A percentile compares a stretch with the other conserved stretches of the same genome.
Conservation (phyloP, 805 yeast species). For the Cyberlindnera petersonii region DNA sequence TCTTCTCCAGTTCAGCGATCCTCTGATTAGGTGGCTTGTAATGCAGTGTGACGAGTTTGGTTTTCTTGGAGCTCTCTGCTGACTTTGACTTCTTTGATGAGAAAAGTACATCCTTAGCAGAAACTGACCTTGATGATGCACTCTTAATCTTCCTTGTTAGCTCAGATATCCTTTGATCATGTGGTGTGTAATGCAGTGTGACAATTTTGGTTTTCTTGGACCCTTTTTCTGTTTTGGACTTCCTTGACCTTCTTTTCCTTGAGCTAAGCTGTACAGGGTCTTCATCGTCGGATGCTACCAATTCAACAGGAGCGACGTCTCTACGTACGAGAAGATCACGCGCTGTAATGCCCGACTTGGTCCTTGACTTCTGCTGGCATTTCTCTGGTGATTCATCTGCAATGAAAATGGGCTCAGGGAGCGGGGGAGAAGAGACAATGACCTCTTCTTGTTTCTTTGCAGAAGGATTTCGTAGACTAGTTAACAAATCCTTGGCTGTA, state of each 20-base stretch:
- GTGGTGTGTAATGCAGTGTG: conserved; percentile 21
- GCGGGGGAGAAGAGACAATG: background rate
- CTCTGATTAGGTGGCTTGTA: conserved; percentile 19
- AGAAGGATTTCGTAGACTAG: too few species aligned
- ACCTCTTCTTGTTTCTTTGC: background rate
- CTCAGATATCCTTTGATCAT: conserved; percentile 15
- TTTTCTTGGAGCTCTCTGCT: background rate
- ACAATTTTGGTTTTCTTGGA: conserved; percentile 9
- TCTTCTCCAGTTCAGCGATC: conserved; percentile 22
- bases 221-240: background rate
- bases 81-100: conserved; percentile 7
- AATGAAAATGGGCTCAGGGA: background rate
- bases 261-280: background rate
- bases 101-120: conserved; percentile 20
- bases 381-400: background rate
- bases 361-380: background rate
- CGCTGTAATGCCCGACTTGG: conserved; percentile 15
- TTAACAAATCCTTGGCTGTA: conserved; percentile 6
- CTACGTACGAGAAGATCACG: conserved; percentile 16
- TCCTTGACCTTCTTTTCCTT: background rate
- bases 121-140: conserved; percentile 11
- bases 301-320: conserved; percentile 8
- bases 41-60: conserved; percentile 17
- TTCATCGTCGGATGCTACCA: conserved; percentile 16
- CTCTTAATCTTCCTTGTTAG: conserved; percentile 23